These are phyloP conservation scores for Leishmania tarentolae DNA, from an alignment of 208 protist genomes.

Conservation along the genomic window DNA sequence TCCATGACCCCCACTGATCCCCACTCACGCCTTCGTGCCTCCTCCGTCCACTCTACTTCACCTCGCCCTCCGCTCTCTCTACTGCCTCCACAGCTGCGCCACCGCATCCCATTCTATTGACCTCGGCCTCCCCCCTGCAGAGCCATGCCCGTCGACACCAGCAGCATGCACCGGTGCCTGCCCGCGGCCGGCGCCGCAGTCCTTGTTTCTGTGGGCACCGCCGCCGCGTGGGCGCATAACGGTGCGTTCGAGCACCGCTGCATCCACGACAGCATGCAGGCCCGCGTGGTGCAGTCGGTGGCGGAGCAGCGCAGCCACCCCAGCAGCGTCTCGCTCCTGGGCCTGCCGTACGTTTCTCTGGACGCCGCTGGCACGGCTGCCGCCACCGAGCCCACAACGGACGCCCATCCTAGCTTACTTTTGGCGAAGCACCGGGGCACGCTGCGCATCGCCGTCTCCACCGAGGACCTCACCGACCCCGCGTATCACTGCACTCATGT, in stretches of 20 bases:
- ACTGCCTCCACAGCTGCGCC: no score
- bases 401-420: conserved; percentile 24
- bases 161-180: conserved; percentile 22
- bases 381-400: conserved; percentile 3
- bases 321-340: not conserved
- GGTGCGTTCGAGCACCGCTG: conserved; percentile 21
- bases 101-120: no score
- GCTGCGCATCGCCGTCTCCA: conserved; percentile 47
- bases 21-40: no score
- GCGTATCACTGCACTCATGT: conserved; percentile 42
- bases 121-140: no score
- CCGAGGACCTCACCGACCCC: conserved; percentile 29
- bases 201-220: not conserved
- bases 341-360: conserved; percentile 11
- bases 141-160: not conserved
- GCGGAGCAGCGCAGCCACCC: not conserved
- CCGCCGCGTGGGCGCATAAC: not conserved
- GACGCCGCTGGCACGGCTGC: not conserved
- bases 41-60: no score
- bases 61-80: no score
- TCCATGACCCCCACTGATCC: no score
- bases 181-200: no score
- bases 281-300: conserved; percentile 9
- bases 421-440: conserved; percentile 10
- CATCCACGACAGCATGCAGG: conserved; percentile 27